phyloP scores from a whole-genome alignment of 495 filamentous ascomycete genomes.

The Haplographium delicatum region DNA sequence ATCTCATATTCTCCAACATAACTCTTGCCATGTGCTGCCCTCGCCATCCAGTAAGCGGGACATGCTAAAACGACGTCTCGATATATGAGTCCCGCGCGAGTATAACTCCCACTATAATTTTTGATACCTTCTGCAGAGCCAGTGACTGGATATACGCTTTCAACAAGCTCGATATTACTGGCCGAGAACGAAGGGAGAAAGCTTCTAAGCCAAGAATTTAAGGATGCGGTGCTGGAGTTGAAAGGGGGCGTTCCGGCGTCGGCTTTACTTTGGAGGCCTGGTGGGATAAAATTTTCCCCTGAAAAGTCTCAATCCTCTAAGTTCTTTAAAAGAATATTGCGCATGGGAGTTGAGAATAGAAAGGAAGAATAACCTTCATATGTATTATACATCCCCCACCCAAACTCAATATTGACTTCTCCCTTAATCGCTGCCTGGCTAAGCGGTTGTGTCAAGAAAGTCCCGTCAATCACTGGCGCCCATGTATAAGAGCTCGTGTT shows the following conservation, averaged over 20 bases:
- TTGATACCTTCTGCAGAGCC: constrained; percentile 37
- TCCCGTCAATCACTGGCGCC: constrained; percentile 55
- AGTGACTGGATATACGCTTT: constrained; percentile 38
- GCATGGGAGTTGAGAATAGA: not conserved
- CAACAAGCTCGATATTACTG: constrained; percentile 33
- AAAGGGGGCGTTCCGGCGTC: constrained; percentile 30
- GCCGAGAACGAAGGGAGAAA: constrained; percentile 44
- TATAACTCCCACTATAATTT: constrained; percentile 40
- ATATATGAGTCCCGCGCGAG: constrained; percentile 49
- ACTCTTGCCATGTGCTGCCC: constrained; percentile 35
- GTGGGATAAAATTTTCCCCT: constrained; percentile 50
- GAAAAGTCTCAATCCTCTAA: not conserved
- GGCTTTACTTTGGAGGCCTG: constrained; percentile 34
- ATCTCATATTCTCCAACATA: constrained; percentile 58
- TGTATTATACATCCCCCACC: constrained; percentile 52
- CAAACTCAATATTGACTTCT: constrained; percentile 39
- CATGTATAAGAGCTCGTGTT: constrained; percentile 50
- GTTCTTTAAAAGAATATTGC: no score
- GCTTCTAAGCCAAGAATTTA: constrained; percentile 44
- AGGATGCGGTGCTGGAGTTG: constrained; percentile 41
- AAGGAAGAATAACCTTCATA: constrained; percentile 40
- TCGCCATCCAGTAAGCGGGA: constrained; percentile 52
- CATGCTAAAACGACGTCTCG: constrained; percentile 56
- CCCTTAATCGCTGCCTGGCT: constrained; percentile 35
- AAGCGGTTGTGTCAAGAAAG: constrained; percentile 43